phyloP scores from a whole-genome alignment of 176 grass and related monocot species.

The Avena atlantica region DNA sequence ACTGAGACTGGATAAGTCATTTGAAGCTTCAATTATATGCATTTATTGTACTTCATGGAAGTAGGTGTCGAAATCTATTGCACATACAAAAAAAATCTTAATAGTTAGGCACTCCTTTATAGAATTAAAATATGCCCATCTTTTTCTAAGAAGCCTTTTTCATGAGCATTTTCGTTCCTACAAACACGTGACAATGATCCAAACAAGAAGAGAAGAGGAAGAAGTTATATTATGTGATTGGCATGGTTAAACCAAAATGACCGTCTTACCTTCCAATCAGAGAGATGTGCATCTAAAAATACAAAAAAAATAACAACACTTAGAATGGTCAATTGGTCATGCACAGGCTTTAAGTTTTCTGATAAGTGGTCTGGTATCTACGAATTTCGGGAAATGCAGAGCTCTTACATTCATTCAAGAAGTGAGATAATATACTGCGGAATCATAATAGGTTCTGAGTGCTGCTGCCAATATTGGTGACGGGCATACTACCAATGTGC shows the following conservation, averaged over 20 bases:
- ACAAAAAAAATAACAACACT: slow-evolving; percentile 31
- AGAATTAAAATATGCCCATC: background rate
- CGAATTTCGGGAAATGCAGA: slow-evolving; percentile 10
- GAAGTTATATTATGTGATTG: background rate
- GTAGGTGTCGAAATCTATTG: background rate
- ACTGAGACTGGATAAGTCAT: slow-evolving; percentile 18
- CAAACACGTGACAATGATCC: slow-evolving; percentile 14
- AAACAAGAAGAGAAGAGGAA: slow-evolving; percentile 19
- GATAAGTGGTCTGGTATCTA: background rate
- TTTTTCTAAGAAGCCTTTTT: slow-evolving; percentile 24
- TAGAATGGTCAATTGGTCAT: slow-evolving; percentile 6
- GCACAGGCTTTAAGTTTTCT: slow-evolving; percentile 2
- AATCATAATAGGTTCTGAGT: slow-evolving; percentile 66
- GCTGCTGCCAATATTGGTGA: slow-evolving; percentile 82
- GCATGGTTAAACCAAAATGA: slow-evolving; percentile 13
- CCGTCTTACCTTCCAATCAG: slow-evolving; percentile 21
- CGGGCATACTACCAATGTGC: slow-evolving; percentile 88
- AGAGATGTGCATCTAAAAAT: slow-evolving; percentile 25
- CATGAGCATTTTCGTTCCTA: background rate
- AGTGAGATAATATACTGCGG: slow-evolving; percentile 58
- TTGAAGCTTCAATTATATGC: slow-evolving; percentile 42
- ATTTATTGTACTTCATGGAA: slow-evolving; percentile 5
- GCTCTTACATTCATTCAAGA: slow-evolving; percentile 15
- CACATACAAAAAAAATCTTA: background rate
- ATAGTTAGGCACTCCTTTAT: background rate